Evolutionary conservation across 306 rosid genomes (phyloP).

Genomic region (Mimosa bimucronata): DNA sequence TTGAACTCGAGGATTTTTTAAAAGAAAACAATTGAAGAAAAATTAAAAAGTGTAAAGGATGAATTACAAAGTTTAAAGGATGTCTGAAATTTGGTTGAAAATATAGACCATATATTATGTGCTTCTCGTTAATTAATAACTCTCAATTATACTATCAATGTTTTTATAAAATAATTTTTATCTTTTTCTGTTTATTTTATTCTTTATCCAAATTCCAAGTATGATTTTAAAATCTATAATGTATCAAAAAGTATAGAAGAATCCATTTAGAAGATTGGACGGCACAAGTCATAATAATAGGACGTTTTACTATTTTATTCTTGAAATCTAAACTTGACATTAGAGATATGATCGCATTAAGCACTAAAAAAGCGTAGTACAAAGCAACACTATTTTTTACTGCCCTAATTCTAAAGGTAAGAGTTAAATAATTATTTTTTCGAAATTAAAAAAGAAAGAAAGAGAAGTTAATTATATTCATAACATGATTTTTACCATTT

Average conservation of each 20-base stretch:
- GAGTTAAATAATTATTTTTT: background rate
- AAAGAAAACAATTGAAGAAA: too few species aligned
- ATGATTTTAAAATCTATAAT: background rate
- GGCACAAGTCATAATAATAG: background rate
- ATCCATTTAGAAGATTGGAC: too few species aligned
- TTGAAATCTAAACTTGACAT: background rate
- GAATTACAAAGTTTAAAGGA: background rate
- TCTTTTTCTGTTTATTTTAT: background rate
- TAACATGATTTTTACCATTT: too few species aligned
- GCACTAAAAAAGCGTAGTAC: background rate
- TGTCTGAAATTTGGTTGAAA: background rate
- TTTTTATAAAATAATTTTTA: background rate
- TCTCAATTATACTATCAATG: background rate
- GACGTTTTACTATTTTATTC: background rate
- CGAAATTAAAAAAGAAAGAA: too few species aligned
- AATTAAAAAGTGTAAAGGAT: too few species aligned
- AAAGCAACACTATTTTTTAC: too few species aligned
- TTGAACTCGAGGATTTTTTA: background rate
- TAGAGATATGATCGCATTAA: background rate
- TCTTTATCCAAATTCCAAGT: background rate
- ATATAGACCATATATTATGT: background rate
- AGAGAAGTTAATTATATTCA: too few species aligned
- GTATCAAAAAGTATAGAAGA: background rate
- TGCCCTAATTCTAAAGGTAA: too few species aligned
- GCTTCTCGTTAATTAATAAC: background rate